Percentiles rank a stretch among this genome's conserved stretches.
Conservation (phyloP, 2,329 filamentous ascomycete genomes). For the Thelonectria blattea region DNA sequence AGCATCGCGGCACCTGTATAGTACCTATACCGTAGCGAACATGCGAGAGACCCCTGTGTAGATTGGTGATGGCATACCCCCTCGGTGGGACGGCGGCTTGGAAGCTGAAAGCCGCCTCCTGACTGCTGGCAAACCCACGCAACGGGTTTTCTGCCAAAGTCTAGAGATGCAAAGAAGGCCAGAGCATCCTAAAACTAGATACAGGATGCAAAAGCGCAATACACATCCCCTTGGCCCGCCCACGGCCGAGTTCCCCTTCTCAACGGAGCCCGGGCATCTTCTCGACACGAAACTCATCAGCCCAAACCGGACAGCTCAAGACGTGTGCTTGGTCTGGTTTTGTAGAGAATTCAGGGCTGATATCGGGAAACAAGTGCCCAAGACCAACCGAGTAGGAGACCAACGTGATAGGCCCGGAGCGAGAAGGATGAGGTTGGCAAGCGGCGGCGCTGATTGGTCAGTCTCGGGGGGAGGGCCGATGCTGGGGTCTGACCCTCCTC, state of each 20-base stretch:
- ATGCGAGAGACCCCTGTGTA: too few relatives aligned
- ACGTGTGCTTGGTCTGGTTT: background rate
- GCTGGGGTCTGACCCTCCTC: constrained; percentile 16
- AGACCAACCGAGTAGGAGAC: constrained; percentile 5
- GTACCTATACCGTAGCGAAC: too few relatives aligned
- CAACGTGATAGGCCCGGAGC: constrained; percentile 18
- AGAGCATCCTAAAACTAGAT: background rate
- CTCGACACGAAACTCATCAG: background rate
- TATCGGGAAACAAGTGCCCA: background rate
- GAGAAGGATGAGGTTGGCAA: constrained; percentile 34
- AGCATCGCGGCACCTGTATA: too few relatives aligned
- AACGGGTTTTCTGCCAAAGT: too few relatives aligned
- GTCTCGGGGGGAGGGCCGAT: constrained; percentile 18
- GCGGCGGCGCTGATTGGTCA: constrained; percentile 30
- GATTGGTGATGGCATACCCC: too few relatives aligned
- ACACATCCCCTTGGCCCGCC: background rate
- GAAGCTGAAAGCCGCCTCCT: too few relatives aligned
- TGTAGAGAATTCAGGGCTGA: background rate
- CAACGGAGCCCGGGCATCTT: background rate
- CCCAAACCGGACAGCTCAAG: background rate
- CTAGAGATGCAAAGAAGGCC: too few relatives aligned
- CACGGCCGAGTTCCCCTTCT: too few relatives aligned
- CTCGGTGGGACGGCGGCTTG: too few relatives aligned
- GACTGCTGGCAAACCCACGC: too few relatives aligned
- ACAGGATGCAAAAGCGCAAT: background rate